A percentile compares a stretch with the other conserved stretches of the same genome.
These are phyloP conservation scores for Entelexis sorbosivorans DNA, from an alignment of 1,139 yeast genomes.

Conservation along the genomic window DNA sequence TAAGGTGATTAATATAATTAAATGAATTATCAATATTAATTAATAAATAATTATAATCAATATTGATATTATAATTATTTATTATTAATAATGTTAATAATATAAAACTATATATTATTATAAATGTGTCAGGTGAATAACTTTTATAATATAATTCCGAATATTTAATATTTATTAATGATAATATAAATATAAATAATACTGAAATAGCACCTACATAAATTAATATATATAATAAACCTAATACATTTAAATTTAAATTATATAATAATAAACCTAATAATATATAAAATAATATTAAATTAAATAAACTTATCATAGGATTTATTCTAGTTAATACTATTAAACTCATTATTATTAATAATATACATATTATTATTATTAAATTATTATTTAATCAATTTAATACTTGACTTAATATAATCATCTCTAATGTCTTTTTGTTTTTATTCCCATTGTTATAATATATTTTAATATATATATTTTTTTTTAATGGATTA, in stretches of 20 bases:
- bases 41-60: neutral
- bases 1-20: neutral
- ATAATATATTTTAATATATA: neutral
- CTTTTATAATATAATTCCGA: neutral
- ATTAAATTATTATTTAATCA: conserved; percentile 1
- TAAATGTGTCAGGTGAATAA: neutral
- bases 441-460: neutral
- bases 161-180: neutral
- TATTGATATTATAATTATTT: neutral
- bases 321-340: conserved; percentile 1
- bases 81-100: neutral
- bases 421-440: neutral
- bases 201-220: conserved; percentile 1
- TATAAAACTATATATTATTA: neutral
- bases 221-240: neutral
- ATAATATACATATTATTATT: neutral
- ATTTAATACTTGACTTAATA: neutral
- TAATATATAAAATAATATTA: neutral
- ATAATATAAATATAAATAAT: conserved; percentile 1
- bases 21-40: neutral
- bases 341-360: neutral
- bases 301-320: neutral
- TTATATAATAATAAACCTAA: neutral
- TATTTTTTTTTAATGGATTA: neutral
- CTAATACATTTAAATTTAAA: neutral